Conservation (phyloP, 1,284 basidiomycete species). For the Ceratobasidium sp. region DNA sequence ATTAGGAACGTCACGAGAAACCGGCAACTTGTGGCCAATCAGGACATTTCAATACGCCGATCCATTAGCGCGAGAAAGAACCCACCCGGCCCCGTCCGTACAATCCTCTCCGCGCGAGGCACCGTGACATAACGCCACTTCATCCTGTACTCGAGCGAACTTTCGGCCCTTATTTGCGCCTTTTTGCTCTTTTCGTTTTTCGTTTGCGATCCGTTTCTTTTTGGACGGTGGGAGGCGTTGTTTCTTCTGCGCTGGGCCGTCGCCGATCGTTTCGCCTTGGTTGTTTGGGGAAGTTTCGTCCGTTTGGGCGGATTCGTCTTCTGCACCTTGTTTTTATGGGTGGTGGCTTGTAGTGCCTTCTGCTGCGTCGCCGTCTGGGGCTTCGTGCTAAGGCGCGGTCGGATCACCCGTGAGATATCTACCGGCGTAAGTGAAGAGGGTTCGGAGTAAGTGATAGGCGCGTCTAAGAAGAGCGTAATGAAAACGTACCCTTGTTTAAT, state of each 20-base stretch:
- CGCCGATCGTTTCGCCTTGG: constrained; percentile 52
- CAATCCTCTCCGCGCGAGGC: constrained; percentile 75
- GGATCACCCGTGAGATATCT: constrained; percentile 58
- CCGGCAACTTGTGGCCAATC: constrained; percentile 71
- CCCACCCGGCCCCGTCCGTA: constrained; percentile 73
- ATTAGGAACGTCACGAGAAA: constrained; percentile 85
- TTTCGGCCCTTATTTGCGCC: constrained; percentile 85
- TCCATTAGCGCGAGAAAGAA: constrained; percentile 46
- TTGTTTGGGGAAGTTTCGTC: constrained; percentile 50
- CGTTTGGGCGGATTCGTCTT: neutral
- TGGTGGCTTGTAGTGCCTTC: constrained; percentile 70
- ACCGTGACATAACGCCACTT: constrained; percentile 81
- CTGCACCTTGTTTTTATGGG: constrained; percentile 5
- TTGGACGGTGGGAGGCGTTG: constrained; percentile 39
- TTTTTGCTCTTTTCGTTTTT: constrained; percentile 76
- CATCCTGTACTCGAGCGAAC: constrained; percentile 79
- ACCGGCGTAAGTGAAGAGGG: neutral
- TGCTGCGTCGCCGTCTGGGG: constrained; percentile 80
- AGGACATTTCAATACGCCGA: constrained; percentile 33
- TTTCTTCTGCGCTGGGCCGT: constrained; percentile 52
- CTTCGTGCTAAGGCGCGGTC: constrained; percentile 56
- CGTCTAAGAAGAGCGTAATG: constrained; percentile 13
- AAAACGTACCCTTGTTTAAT: constrained; percentile 80
- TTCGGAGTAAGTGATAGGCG: neutral
- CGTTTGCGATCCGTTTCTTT: constrained; percentile 44